Evolutionary conservation across 1,284 basidiomycete species (phyloP), one percentile per base, ranked within the genome.

Genomic region (Mycosarcoma mackinlayi): DNA sequence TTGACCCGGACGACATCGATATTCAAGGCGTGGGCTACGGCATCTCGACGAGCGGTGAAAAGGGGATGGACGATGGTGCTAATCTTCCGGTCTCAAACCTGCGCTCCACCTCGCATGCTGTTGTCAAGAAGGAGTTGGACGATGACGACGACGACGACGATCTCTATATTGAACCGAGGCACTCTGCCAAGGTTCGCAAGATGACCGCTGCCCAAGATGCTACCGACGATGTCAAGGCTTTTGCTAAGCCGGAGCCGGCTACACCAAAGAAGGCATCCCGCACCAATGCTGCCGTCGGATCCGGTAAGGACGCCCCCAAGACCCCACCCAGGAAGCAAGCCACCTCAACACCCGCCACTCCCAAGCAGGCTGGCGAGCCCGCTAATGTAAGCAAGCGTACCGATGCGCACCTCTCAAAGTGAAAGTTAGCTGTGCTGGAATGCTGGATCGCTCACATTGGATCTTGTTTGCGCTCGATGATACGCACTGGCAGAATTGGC

Each of bases 281-380:
- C 9, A 21, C 27, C 38, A 39, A 54, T 13, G 27, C 23, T 2
- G 23, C 34, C 11, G 41, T 25, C 24, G 28, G 40, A 18, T 21
- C 56, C 21, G 51, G 47, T 37, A 65, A 65, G 37, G 56, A 47
- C 6, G 33, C 30, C 7, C 28, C 34, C 28, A 64, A 55, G 56
- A 59, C 47, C 28, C 56, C 62, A 1, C 35, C 51, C 13, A 65
- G 59, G 51, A 65, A 55, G 50, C 42, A 53, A 21, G 8, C 35
- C 21, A 9, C 10, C 6, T 54, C 58, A 28, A n/a, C 47, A 27
- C 30, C 41, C 0, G 19, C 34, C 14, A 51, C 55, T 30, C 61
- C 54, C 11, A 34, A 28, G 8, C 46, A 24, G 16, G 23, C 42
- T n/a, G 54, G 47, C 19, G 55, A 65, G 2, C 39, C 40, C 16